A percentile compares a stretch with the other conserved stretches of the same genome.
Evolutionary conservation across 495 filamentous ascomycete genomes (phyloP).

Genomic region (Penicillium salamii): DNA sequence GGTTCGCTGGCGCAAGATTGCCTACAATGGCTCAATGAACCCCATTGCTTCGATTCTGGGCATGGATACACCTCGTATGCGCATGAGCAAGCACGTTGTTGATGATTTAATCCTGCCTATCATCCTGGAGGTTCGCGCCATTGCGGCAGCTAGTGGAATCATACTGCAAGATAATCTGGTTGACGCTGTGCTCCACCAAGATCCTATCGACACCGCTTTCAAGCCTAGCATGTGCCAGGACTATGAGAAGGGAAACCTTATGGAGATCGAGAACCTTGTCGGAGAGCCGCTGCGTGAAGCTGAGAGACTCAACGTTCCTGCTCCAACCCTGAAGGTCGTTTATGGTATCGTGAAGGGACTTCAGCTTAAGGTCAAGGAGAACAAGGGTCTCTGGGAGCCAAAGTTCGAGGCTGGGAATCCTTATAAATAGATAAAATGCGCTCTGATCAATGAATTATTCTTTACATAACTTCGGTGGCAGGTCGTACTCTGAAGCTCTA

Average conservation of each 20-base stretch:
- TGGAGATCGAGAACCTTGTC: conserved; percentile 52
- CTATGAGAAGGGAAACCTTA: conserved; percentile 45
- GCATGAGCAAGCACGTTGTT: conserved; percentile 35
- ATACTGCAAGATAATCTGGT: not conserved
- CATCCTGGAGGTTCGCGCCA: not conserved
- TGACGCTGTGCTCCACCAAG: not conserved
- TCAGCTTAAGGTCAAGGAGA: conserved; percentile 38
- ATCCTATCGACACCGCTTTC: not conserved
- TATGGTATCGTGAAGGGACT: conserved; percentile 42
- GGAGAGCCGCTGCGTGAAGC: conserved; percentile 52
- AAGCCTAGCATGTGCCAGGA: conserved; percentile 37
- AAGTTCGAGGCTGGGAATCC: no score
- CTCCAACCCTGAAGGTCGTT: conserved; percentile 43
- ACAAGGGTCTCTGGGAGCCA: no score
- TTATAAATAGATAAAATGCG: no score
- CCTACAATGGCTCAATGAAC: conserved; percentile 50
- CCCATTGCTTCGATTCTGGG: conserved; percentile 43
- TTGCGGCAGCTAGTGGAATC: not conserved
- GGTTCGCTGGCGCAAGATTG: conserved; percentile 33
- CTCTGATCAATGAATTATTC: no score
- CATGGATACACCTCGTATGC: conserved; percentile 44
- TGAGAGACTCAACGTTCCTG: conserved; percentile 35
- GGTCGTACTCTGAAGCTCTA: no score
- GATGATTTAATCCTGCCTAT: conserved; percentile 36
- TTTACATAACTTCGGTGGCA: no score